Conservation (phyloP, 2,329 filamentous ascomycete genomes). For the Tympanopsis confertula region DNA sequence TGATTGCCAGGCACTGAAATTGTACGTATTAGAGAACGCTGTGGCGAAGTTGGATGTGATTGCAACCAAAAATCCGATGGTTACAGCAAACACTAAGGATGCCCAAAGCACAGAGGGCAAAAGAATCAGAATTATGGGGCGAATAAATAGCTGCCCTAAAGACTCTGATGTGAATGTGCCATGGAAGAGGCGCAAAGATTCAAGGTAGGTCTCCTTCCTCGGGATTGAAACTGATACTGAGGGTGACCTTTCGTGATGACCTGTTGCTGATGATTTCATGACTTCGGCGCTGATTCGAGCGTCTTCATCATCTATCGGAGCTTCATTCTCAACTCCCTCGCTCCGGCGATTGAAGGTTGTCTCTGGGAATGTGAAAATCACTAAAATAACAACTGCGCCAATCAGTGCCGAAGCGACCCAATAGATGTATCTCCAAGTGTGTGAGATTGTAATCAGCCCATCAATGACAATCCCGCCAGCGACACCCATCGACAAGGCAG, state of each 20-base stretch:
- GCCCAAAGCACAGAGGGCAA: constrained; percentile 43
- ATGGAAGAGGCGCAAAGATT: constrained; percentile 26
- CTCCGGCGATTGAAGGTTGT: constrained; percentile 30
- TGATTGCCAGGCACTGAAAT: constrained; percentile 29
- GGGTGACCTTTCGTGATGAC: constrained; percentile 6
- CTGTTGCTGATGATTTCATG: constrained; percentile 3
- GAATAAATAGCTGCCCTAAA: constrained; percentile 31
- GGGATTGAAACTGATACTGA: constrained; percentile 2
- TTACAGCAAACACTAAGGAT: constrained; percentile 38
- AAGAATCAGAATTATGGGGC: constrained; percentile 34
- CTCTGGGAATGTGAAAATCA: constrained; percentile 41
- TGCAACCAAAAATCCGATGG: constrained; percentile 42
- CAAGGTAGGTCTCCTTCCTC: constrained; percentile 17
- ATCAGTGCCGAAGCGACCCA: constrained; percentile 36
- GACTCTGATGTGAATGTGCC: constrained; percentile 30
- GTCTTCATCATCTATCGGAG: constrained; percentile 7
- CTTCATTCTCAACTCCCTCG: constrained; percentile 2
- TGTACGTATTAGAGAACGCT: constrained; percentile 28
- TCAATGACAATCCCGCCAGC: constrained; percentile 28
- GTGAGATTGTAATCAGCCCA: constrained; percentile 33
- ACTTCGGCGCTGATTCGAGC: constrained; percentile 5
- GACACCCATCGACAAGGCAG: constrained; percentile 27
- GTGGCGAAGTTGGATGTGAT: constrained; percentile 38
- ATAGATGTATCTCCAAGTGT: constrained; percentile 38
- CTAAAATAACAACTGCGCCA: constrained; percentile 30